A percentile compares a stretch with the other conserved stretches of the same genome.
These are phyloP conservation scores for Neurospora africana DNA, from an alignment of 495 filamentous ascomycete genomes.

Conservation along the genomic window DNA sequence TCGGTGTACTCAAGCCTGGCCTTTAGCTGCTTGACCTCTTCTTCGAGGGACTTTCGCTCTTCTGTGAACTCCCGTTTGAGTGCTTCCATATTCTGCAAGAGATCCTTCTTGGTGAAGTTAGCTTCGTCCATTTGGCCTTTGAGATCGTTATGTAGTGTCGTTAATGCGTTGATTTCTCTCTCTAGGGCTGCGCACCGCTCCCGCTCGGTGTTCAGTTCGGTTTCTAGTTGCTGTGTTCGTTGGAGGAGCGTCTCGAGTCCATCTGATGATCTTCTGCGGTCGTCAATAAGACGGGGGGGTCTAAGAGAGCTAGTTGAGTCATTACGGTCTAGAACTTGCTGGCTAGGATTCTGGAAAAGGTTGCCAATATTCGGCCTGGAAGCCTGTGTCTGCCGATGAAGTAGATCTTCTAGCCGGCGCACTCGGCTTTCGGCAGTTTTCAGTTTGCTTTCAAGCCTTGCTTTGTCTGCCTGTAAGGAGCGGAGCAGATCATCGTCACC, in stretches of 20 bases:
- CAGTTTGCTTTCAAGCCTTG: slow-evolving; percentile 66
- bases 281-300: slow-evolving; percentile 23
- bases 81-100: slow-evolving; percentile 89
- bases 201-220: slow-evolving; percentile 54
- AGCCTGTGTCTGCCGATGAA: slow-evolving; percentile 74
- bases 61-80: slow-evolving; percentile 77
- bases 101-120: slow-evolving; percentile 84
- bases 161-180: slow-evolving; percentile 47
- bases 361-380: slow-evolving; percentile 60
- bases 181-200: slow-evolving; percentile 43
- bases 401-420: slow-evolving; percentile 81
- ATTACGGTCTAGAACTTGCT: slow-evolving; percentile 26
- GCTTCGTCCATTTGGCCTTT: slow-evolving; percentile 67
- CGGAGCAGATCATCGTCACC: slow-evolving; percentile 68
- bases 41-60: slow-evolving; percentile 70
- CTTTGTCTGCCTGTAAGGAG: slow-evolving; percentile 66
- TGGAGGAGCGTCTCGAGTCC: slow-evolving; percentile 28
- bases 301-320: slow-evolving; percentile 34
- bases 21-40: slow-evolving; percentile 64
- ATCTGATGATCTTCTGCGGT: slow-evolving; percentile 28
- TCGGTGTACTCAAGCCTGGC: slow-evolving; percentile 74
- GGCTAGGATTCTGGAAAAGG: slow-evolving; percentile 42
- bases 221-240: slow-evolving; percentile 69
- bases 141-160: slow-evolving; percentile 52
- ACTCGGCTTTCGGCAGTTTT: slow-evolving; percentile 86